Percentiles rank a stretch among this genome's conserved stretches.
Conservation (phyloP, 306 rosid species). For the Acacia melanoxylon region DNA sequence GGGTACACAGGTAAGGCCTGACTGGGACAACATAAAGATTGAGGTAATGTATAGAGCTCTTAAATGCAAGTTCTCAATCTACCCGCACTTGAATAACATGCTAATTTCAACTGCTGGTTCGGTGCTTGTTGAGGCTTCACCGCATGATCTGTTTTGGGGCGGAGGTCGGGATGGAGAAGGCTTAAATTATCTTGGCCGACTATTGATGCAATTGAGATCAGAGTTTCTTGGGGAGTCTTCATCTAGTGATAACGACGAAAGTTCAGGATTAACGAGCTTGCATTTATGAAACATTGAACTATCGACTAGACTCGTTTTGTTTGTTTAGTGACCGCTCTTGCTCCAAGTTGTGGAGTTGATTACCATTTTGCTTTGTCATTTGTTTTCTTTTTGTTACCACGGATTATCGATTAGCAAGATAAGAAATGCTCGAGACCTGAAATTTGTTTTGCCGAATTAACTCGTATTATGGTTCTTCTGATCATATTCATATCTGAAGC, state of each 20-base stretch:
- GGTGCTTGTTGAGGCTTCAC: conserved; percentile 92
- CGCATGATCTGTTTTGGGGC: conserved; percentile 92
- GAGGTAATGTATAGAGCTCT: conserved; percentile 81
- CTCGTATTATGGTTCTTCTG: too few relatives aligned
- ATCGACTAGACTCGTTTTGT: neutral
- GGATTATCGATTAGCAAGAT: neutral
- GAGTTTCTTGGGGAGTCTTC: conserved; percentile 75
- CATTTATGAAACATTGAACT: neutral
- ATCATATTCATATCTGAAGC: neutral
- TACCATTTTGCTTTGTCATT: neutral
- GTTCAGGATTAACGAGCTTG: neutral
- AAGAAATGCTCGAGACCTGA: neutral
- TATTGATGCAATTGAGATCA: conserved; percentile 82
- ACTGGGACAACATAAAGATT: conserved; percentile 81
- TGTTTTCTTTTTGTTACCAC: neutral
- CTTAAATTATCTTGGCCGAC: conserved; percentile 81
- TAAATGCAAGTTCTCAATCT: conserved; percentile 84
- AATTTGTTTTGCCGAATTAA: neutral
- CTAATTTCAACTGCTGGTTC: conserved; percentile 78
- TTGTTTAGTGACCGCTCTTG: neutral
- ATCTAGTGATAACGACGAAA: conserved; percentile 15
- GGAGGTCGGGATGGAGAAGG: conserved; percentile 97
- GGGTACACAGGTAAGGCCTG: conserved; percentile 66
- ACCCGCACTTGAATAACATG: conserved; percentile 78
- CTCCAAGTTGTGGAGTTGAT: neutral